Conservation (phyloP, 495 filamentous ascomycete genomes). For the Physcia stellaris region DNA sequence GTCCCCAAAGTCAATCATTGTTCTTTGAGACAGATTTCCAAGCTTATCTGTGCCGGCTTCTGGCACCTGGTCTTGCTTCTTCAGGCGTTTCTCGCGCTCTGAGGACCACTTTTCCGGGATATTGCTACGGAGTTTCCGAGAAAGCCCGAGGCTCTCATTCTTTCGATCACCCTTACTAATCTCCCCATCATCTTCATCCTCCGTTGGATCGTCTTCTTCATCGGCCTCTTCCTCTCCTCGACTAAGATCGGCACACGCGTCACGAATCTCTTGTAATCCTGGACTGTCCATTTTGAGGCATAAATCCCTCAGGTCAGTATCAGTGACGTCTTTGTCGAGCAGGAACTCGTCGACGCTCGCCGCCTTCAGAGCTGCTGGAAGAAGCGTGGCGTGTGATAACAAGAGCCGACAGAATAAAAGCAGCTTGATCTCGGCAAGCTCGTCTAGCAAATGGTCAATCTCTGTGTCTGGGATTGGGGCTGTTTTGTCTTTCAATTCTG, state of each 20-base stretch:
- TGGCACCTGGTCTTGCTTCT: not conserved
- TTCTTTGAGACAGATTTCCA: too few species aligned
- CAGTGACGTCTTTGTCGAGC: conserved; percentile 25
- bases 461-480: conserved; percentile 30
- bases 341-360: conserved; percentile 35
- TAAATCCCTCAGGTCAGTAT: conserved; percentile 32
- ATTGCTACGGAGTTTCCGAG: not conserved
- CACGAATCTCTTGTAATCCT: conserved; percentile 31
- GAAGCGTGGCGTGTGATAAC: conserved; percentile 30
- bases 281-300: conserved; percentile 33
- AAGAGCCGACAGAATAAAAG: conserved; percentile 37
- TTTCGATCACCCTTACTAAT: not conserved
- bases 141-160: conserved; percentile 9
- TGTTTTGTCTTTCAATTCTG: conserved; percentile 16
- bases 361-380: conserved; percentile 29
- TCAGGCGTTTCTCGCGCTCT: conserved; percentile 14
- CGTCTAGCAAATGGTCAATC: conserved; percentile 25
- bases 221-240: conserved; percentile 25
- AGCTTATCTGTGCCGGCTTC: conserved; percentile 5
- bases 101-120: conserved; percentile 16
- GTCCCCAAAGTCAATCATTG: conserved; percentile 14
- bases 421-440: conserved; percentile 35
- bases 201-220: conserved; percentile 15
- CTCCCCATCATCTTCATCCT: conserved; percentile 18
- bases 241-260: conserved; percentile 38